Percentiles rank a stretch among this genome's conserved stretches.
phyloP scores from a whole-genome alignment of 2,329 filamentous ascomycete genomes.

The Penicillium digitatum region DNA sequence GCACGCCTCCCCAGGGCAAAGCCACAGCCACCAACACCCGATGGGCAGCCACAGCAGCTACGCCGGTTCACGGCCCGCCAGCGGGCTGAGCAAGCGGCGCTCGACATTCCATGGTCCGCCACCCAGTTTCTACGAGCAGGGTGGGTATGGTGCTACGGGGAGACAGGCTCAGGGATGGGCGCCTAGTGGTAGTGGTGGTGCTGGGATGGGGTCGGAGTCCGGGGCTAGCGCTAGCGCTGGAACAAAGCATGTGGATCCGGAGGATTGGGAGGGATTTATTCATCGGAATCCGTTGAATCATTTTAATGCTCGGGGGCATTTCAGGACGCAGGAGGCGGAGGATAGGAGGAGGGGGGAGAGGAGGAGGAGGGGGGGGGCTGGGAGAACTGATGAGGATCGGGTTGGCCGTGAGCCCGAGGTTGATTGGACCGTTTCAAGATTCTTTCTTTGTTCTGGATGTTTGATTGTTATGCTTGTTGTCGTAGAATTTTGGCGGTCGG shows the following conservation, averaged over 20 bases:
- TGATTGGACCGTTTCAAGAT: conserved; percentile 27
- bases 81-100: conserved; percentile 72
- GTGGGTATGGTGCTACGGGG: conserved; percentile 67
- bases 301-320: conserved; percentile 72
- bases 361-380: conserved; percentile 42
- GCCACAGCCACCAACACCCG: conserved; percentile 22
- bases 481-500: conserved; percentile 4
- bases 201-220: background rate
- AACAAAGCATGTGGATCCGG: conserved; percentile 15
- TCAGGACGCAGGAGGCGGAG: conserved; percentile 66
- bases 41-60: conserved; percentile 56
- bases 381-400: conserved; percentile 20
- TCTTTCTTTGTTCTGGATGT: conserved; percentile 40
- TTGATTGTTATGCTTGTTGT: conserved; percentile 32
- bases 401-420: background rate
- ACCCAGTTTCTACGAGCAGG: conserved; percentile 79
- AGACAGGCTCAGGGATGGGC: conserved; percentile 51
- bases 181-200: conserved; percentile 29
- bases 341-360: conserved; percentile 51
- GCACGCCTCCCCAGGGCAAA: conserved; percentile 27
- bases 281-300: conserved; percentile 60
- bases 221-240: background rate
- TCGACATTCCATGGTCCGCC: conserved; percentile 79
- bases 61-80: conserved; percentile 65
- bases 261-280: conserved; percentile 39